phyloP scores from a whole-genome alignment of 495 filamentous ascomycete species.

The Aspergillus cavernicola region DNA sequence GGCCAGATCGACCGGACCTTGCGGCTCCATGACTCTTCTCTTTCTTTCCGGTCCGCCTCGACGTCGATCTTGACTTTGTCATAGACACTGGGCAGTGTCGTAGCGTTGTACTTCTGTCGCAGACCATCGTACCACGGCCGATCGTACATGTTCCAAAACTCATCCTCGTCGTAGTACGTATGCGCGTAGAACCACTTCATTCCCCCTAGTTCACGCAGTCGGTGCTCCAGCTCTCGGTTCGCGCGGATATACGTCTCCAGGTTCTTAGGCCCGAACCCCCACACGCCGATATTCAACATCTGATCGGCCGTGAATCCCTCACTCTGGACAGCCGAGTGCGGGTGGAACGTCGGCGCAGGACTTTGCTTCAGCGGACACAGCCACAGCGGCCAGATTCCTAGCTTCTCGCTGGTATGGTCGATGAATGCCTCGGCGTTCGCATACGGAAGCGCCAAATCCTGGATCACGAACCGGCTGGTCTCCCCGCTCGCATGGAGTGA shows the following conservation, averaged over 20 bases:
- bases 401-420: conserved; percentile 35
- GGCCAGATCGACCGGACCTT: conserved; percentile 34
- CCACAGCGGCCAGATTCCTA: conserved; percentile 57
- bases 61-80: conserved; percentile 47
- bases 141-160: conserved; percentile 56
- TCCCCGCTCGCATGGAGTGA: conserved; percentile 51
- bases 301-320: conserved; percentile 4
- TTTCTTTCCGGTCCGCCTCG: conserved; percentile 13
- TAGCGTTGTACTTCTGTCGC: conserved; percentile 48
- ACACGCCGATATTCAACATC: conserved; percentile 56
- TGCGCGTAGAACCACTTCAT: conserved; percentile 59
- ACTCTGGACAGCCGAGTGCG: conserved; percentile 6
- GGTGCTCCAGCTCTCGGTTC: conserved; percentile 63
- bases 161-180: conserved; percentile 49
- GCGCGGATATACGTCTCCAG: conserved; percentile 41
- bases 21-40: conserved; percentile 15
- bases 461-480: conserved; percentile 45
- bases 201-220: conserved; percentile 62
- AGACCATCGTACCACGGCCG: conserved; percentile 43
- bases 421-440: conserved; percentile 44
- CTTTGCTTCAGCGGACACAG: conserved; percentile 44
- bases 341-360: conserved; percentile 12
- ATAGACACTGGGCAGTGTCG: conserved; percentile 46
- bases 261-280: conserved; percentile 36
- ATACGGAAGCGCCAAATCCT: conserved; percentile 56